Evolutionary conservation across 2,329 filamentous ascomycete genomes (phyloP), one percentile per base, ranked within the genome.

Genomic region (Eutypa lata): DNA sequence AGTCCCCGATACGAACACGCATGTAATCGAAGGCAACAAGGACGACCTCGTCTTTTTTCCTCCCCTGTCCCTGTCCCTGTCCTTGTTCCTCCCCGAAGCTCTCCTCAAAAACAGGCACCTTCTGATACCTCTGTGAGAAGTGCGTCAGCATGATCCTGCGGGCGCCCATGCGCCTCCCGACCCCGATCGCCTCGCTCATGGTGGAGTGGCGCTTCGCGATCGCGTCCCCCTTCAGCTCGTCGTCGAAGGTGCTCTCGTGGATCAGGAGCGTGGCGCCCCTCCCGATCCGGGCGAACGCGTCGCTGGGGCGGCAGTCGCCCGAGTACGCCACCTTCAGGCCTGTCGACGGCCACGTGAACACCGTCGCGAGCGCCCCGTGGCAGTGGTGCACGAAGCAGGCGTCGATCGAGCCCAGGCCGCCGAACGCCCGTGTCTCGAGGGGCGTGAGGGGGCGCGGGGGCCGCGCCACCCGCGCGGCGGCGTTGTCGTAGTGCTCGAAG

Each of bases 191-290:
- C 73, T 99, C 94, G 14, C 82, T 82, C 56, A 91, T 90, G 8
- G 94, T 99, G 38, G 83, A 90, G 75, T 99, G 94, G 66, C 88
- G 91, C 82, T 99, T 99, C 49, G 88, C 89, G 26, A 80, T 67
- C 3, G 94, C 94, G 64, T 97, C 92, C 16, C 80, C 82, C 38
- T 71, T 63, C 61, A 96, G 82, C 63, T 94, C 90, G 66, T 96
- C 90, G 61, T 94, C 90, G 66, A 99, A 97, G 0, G 94, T 99
- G 57, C 91, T 92, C 78, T 99, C 94, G 74, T 99, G 94, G 52
- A 99, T 84, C 5, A 97, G 82, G 7, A 99, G 80, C 14, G 93
- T 96, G 2, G 88, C 86, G 56, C 85, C 86, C 45, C 75, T 74
- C 45, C 90, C 95, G 48, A 93, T 88, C 13, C 71, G 61, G 0